Evolutionary conservation across 2,329 filamentous ascomycete species (phyloP).

Genomic region (Samsoniella hepiali): DNA sequence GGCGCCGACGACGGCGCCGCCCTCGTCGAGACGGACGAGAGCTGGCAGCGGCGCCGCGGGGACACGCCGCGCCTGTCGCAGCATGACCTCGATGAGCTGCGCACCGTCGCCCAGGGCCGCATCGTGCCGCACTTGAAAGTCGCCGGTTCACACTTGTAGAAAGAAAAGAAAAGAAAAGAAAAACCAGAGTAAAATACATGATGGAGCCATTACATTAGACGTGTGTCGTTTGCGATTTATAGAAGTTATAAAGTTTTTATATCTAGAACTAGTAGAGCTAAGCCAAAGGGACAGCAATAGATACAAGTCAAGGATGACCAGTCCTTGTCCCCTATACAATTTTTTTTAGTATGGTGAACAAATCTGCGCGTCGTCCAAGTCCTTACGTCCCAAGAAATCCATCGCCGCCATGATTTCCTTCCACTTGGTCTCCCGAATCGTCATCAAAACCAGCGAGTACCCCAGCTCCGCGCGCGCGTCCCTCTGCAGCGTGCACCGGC

Average conservation of each 20-base stretch:
- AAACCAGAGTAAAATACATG: too few relatives aligned
- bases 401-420: slow-evolving; percentile 28
- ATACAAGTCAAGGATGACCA: background rate
- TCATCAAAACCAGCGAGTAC: slow-evolving; percentile 20
- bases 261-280: background rate
- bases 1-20: slow-evolving; percentile 47
- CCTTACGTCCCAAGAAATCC: slow-evolving; percentile 28
- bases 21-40: slow-evolving; percentile 47
- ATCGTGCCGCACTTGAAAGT: slow-evolving; percentile 34
- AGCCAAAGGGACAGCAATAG: background rate
- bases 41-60: slow-evolving; percentile 45
- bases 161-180: too few relatives aligned
- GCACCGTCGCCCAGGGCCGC: slow-evolving; percentile 34
- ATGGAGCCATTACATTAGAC: background rate
- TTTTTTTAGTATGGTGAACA: slow-evolving; percentile 11
- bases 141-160: background rate
- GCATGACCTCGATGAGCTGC: slow-evolving; percentile 46
- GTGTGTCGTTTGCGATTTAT: background rate
- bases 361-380: slow-evolving; percentile 26
- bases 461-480: slow-evolving; percentile 25
- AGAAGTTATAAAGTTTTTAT: background rate
- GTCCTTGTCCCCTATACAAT: background rate
- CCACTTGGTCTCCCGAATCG: slow-evolving; percentile 29
- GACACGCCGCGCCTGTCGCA: slow-evolving; percentile 38
- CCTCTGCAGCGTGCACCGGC: slow-evolving; percentile 28